Percentiles rank a stretch among this genome's conserved stretches.
Conservation (phyloP, 75 land plant species). For the Cupressus sempervirens region DNA sequence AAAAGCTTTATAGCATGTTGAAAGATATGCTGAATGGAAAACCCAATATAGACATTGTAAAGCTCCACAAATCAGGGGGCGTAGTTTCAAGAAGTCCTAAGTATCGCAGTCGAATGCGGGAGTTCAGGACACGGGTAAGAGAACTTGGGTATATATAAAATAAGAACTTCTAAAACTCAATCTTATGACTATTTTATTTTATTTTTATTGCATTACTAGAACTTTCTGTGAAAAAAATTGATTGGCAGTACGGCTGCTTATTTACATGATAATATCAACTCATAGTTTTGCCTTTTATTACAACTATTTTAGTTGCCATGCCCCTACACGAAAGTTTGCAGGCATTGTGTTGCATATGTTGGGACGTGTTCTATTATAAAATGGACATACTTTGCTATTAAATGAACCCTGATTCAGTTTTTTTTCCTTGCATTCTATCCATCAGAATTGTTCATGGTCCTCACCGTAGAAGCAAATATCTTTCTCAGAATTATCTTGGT, state of each 20-base stretch:
- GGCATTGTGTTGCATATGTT: background rate
- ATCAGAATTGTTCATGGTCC: background rate
- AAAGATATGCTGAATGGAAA: constrained; percentile 68
- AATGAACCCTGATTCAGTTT: background rate
- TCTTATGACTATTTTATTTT: constrained; percentile 4
- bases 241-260: background rate
- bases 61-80: constrained; percentile 97
- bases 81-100: constrained; percentile 85
- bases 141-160: background rate
- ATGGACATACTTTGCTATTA: background rate
- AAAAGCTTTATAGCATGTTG: constrained; percentile 88
- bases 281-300: background rate
- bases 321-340: background rate
- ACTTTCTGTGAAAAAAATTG: background rate
- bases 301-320: background rate
- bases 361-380: background rate
- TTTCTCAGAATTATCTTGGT: no score
- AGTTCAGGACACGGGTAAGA: constrained; percentile 71
- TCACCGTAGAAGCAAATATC: background rate
- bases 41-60: constrained; percentile 87
- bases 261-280: background rate
- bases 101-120: constrained; percentile 63
- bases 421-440: background rate
- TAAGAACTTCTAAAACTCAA: background rate
- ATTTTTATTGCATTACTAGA: background rate